Conservation (phyloP, 78 protist species). For the Dictyostelium citrinum region DNA sequence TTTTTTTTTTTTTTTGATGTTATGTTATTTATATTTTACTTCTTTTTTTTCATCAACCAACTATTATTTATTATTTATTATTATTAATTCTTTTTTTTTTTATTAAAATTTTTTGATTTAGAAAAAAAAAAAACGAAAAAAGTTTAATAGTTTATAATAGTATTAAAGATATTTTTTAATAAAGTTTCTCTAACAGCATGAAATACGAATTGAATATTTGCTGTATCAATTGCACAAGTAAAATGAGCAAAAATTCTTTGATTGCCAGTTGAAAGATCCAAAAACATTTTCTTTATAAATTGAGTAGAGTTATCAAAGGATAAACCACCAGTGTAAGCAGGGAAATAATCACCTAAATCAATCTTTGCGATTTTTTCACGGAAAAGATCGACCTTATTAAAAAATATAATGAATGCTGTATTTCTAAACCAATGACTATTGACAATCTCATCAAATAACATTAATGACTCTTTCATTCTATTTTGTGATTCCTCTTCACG, state of each 20-base stretch:
- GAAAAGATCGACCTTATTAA: slow-evolving; percentile 89
- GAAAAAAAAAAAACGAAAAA: neutral
- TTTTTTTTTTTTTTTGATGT: too few species aligned
- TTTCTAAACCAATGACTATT: slow-evolving; percentile 80
- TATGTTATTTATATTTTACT: too few species aligned
- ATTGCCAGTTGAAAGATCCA: slow-evolving; percentile 15
- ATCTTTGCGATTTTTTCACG: slow-evolving; percentile 76
- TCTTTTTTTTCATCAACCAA: too few species aligned
- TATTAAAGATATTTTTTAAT: slow-evolving; percentile 19
- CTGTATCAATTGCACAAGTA: slow-evolving; percentile 90
- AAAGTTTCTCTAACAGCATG: slow-evolving; percentile 79
- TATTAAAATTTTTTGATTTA: neutral
- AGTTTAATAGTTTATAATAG: slow-evolving; percentile 3
- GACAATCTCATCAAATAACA: slow-evolving; percentile 82
- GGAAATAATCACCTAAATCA: slow-evolving; percentile 77
- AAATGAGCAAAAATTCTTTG: slow-evolving; percentile 76
- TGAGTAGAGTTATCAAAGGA: slow-evolving; percentile 46
- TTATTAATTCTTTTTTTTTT: neutral
- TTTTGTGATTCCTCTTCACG: slow-evolving; percentile 83
- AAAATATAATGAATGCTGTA: slow-evolving; percentile 82
- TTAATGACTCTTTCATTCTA: slow-evolving; percentile 85
- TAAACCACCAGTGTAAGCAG: slow-evolving; percentile 78
- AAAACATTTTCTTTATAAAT: slow-evolving; percentile 69
- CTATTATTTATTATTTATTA: too few species aligned
- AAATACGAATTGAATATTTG: slow-evolving; percentile 84